A percentile compares a stretch with the other conserved stretches of the same genome.
These are phyloP conservation scores for Alectoria sarmentosa DNA, from an alignment of 495 filamentous ascomycete genomes.

Conservation along the genomic window DNA sequence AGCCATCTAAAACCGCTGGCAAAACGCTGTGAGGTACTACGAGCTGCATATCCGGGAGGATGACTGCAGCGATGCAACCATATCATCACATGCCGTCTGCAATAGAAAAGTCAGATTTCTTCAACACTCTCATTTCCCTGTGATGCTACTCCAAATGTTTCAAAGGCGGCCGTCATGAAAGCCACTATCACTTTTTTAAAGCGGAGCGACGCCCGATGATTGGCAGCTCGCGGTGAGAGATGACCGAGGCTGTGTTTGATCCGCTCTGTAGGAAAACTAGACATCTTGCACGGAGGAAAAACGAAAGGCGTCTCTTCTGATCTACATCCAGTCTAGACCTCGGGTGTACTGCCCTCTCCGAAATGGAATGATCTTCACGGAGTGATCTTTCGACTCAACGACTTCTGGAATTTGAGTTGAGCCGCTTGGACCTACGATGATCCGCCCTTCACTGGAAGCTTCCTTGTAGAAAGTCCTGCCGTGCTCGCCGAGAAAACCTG, in stretches of 20 bases:
- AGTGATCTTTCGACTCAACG: background rate
- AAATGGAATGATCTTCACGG: background rate
- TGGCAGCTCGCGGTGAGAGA: background rate
- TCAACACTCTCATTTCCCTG: background rate
- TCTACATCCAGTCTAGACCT: slow-evolving; percentile 7
- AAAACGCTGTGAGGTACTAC: background rate
- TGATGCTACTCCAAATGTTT: background rate
- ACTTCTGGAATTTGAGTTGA: background rate
- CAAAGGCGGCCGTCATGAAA: background rate
- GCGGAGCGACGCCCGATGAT: background rate
- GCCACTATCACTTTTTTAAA: background rate
- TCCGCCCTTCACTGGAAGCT: background rate
- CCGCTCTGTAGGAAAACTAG: background rate
- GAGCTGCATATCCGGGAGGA: background rate
- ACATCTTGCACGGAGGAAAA: background rate
- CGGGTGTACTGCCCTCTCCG: slow-evolving; percentile 5
- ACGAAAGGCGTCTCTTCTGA: background rate
- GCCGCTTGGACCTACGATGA: slow-evolving; percentile 2
- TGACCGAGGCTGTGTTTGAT: background rate
- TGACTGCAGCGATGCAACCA: background rate
- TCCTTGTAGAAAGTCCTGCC: slow-evolving; percentile 65
- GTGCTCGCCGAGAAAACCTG: slow-evolving; percentile 66
- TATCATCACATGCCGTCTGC: background rate
- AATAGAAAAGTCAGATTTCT: background rate
- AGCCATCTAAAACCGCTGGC: background rate